Evolutionary conservation across 176 grass and related monocot species (phyloP).

Genomic region (barley (Hordeum vulgare)): MorexV3_pseudomolecules_assembly NC_058520.1:593360122-593360621

Average conservation of each 20-base stretch:
- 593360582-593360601: constrained; percentile 48
- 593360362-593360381: neutral
- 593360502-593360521: constrained; percentile 52
- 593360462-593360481: constrained; percentile 85
- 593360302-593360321: neutral
- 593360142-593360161: neutral
- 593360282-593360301: neutral
- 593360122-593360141: neutral
- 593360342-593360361: neutral
- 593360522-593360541: constrained; percentile 29
- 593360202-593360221: neutral
- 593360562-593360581: constrained; percentile 67
- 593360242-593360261: neutral
- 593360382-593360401: neutral
- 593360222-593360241: neutral
- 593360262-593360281: neutral
- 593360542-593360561: constrained; percentile 70
- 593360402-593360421: neutral
- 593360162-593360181: neutral
- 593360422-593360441: constrained; percentile 32
- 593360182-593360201: neutral
- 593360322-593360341: neutral
- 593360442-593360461: constrained; percentile 79
- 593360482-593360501: constrained; percentile 66
- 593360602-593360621: neutral